A percentile compares a stretch with the other conserved stretches of the same genome.
Conservation (phyloP, 345 rosid genomes). For the Euphorbia pulcherrima region DNA sequence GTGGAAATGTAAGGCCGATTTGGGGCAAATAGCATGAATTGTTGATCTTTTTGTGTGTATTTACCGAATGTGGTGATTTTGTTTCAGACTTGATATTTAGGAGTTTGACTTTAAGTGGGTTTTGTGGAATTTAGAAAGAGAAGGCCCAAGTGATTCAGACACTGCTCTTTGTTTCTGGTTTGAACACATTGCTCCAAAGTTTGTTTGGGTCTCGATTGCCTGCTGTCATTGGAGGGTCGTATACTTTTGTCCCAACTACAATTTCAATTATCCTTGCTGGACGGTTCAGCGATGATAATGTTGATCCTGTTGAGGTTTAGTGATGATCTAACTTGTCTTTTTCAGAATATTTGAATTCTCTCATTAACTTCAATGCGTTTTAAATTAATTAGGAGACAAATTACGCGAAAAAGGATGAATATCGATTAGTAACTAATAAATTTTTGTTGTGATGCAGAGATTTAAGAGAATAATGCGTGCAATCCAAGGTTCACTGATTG, state of each 20-base stretch:
- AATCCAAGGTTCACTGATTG: constrained; percentile 88
- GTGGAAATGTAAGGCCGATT: constrained; percentile 75
- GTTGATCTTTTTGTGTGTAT: constrained; percentile 1
- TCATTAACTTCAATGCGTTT: neutral
- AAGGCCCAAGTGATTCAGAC: constrained; percentile 94
- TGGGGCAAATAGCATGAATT: neutral
- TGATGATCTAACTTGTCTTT: constrained; percentile 22
- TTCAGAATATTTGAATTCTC: constrained; percentile 10
- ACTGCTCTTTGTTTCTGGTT: constrained; percentile 88
- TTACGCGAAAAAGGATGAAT: neutral
- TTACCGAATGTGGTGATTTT: neutral
- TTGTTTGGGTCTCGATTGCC: constrained; percentile 87
- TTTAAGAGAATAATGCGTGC: constrained; percentile 84
- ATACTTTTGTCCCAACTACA: constrained; percentile 83
- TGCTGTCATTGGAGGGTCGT: constrained; percentile 89
- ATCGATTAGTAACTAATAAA: constrained; percentile 4
- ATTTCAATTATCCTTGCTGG: constrained; percentile 89
- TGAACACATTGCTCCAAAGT: constrained; percentile 83
- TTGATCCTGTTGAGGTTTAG: constrained; percentile 68
- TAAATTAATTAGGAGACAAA: too few relatives aligned
- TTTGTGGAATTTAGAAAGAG: constrained; percentile 57
- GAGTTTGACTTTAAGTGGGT: constrained; percentile 2
- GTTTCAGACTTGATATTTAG: neutral
- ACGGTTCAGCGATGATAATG: constrained; percentile 50
- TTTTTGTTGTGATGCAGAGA: constrained; percentile 44